phyloP scores from a whole-genome alignment of 1,284 basidiomycete genomes.

The Malassezia slooffiae region DNA sequence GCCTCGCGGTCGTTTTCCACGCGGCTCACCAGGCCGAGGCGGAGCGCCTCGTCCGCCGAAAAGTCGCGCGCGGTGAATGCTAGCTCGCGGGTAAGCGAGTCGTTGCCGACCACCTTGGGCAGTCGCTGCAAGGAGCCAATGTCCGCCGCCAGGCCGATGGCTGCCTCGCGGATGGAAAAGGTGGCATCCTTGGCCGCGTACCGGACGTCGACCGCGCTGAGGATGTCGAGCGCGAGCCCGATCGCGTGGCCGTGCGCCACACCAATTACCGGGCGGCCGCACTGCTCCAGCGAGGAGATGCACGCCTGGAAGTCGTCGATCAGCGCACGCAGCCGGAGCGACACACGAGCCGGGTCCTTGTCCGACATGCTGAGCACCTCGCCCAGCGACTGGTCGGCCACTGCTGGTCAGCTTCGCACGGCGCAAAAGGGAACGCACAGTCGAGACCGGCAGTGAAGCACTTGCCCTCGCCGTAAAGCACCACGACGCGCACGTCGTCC shows the following conservation, averaged over 20 bases:
- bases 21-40: conserved; percentile 65
- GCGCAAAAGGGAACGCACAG: conserved; percentile 12
- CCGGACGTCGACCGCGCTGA: conserved; percentile 69
- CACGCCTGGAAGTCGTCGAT: conserved; percentile 44
- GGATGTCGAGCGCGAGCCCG: conserved; percentile 66
- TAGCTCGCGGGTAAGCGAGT: conserved; percentile 66
- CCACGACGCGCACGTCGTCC: conserved; percentile 34
- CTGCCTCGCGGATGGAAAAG: conserved; percentile 80
- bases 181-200: conserved; percentile 57
- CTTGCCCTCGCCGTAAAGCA: conserved; percentile 36
- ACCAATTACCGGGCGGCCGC: conserved; percentile 70
- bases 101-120: conserved; percentile 69
- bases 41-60: conserved; percentile 58
- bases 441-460: conserved; percentile 46
- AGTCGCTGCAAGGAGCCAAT: conserved; percentile 77
- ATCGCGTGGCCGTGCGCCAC: conserved; percentile 67
- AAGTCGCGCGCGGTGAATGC: conserved; percentile 69
- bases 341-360: conserved; percentile 35
- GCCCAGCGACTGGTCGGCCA: conserved; percentile 18
- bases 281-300: conserved; percentile 51
- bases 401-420: conserved; percentile 1
- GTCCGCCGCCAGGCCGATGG: conserved; percentile 78
- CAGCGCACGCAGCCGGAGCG: conserved; percentile 27
- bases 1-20: conserved; percentile 60
- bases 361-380: conserved; percentile 14